Conservation (phyloP, 352 stramenopile species). For the Detonula confervacea region DNA sequence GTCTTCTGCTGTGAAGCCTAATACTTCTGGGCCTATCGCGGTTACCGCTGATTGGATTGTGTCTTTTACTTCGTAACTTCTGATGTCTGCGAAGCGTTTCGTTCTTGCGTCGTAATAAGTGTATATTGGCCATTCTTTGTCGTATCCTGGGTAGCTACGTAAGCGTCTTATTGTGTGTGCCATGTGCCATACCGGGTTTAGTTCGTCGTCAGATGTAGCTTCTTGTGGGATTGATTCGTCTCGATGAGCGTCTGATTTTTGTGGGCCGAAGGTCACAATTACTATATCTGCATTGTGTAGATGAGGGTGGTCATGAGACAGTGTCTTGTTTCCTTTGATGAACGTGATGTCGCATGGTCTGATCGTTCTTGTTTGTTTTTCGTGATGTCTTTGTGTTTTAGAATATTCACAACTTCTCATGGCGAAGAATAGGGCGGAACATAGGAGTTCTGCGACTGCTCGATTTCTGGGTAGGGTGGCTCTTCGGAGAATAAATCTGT, state of each 20-base stretch:
- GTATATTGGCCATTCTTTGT: background rate
- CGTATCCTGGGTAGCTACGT: slow-evolving; percentile 4
- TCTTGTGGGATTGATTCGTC: slow-evolving; percentile 12
- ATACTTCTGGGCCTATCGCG: background rate
- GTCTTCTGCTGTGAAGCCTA: slow-evolving; percentile 5
- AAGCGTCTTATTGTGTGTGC: background rate
- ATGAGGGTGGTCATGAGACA: background rate
- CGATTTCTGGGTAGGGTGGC: background rate
- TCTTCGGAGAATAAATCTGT: background rate
- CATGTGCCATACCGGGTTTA: slow-evolving; percentile 11
- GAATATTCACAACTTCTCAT: background rate
- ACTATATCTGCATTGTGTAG: background rate
- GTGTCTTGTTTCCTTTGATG: background rate
- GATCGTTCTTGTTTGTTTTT: background rate
- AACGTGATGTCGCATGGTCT: background rate
- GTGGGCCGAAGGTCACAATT: background rate
- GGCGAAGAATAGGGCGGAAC: background rate
- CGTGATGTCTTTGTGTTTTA: background rate
- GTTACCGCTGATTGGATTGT: too few relatives aligned
- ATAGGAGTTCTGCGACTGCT: background rate
- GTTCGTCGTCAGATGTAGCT: background rate
- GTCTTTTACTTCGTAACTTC: background rate
- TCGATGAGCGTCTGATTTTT: slow-evolving; percentile 18
- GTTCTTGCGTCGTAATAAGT: slow-evolving; percentile 16
- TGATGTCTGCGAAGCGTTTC: background rate